These are phyloP conservation scores for Phyllachora maydis DNA, from an alignment of 2,329 filamentous ascomycete species.

Conservation along the genomic window DNA sequence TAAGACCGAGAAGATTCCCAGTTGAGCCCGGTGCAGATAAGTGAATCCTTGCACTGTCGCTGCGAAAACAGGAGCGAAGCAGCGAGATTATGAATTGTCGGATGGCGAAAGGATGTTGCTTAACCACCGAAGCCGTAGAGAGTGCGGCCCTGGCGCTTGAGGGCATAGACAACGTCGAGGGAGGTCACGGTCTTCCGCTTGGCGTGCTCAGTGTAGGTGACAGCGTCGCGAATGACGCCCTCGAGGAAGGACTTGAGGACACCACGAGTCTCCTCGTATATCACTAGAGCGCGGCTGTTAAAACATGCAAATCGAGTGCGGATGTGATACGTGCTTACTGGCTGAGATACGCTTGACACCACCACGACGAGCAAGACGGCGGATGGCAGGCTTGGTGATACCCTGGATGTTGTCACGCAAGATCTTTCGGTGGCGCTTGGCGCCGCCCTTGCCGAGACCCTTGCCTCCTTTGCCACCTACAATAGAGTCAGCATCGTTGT, in stretches of 20 bases:
- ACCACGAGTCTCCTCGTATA: slow-evolving; percentile 69
- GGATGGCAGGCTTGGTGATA: slow-evolving; percentile 96
- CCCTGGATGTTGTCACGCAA: slow-evolving; percentile 98
- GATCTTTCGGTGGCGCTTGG: slow-evolving; percentile 98
- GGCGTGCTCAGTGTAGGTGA: slow-evolving; percentile 69
- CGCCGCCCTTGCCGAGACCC: slow-evolving; percentile 93
- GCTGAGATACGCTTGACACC: slow-evolving; percentile 99
- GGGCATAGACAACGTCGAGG: slow-evolving; percentile 40
- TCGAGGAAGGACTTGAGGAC: slow-evolving; percentile 72
- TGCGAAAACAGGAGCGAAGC: not conserved
- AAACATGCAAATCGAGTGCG: not conserved
- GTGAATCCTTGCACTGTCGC: not conserved
- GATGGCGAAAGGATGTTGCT: slow-evolving; percentile 6
- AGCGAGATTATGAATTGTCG: no score
- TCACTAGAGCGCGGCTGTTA: slow-evolving; percentile 27
- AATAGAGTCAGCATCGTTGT: slow-evolving; percentile 52
- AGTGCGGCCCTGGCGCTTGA: slow-evolving; percentile 44
- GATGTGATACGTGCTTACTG: slow-evolving; percentile 31
- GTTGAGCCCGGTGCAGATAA: no score
- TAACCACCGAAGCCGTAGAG: slow-evolving; percentile 52
- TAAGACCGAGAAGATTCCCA: no score
- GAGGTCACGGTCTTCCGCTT: slow-evolving; percentile 57
- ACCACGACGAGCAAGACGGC: slow-evolving; percentile 94
- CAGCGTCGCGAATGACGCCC: slow-evolving; percentile 58
- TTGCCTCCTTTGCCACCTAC: slow-evolving; percentile 88